phyloP scores from a whole-genome alignment of 306 rosid genomes.

The Rosa persica region DNA sequence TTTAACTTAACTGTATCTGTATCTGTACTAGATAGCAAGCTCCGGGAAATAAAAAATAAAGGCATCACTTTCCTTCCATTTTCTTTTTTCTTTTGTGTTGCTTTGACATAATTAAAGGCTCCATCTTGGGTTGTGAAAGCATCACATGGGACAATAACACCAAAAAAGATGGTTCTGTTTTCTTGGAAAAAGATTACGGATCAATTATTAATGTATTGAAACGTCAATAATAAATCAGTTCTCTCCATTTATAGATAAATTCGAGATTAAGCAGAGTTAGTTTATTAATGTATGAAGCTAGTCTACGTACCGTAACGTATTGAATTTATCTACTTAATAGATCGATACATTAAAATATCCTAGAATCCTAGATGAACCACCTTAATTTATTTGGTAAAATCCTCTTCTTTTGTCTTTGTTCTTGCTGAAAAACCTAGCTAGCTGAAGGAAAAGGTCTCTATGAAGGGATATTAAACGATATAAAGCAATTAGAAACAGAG shows the following conservation, averaged over 20 bases:
- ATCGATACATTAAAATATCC: no score
- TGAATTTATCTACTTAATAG: no score
- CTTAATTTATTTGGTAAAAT: no score
- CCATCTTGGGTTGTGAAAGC: background rate
- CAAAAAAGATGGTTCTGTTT: background rate
- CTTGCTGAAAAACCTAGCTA: background rate
- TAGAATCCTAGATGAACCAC: no score
- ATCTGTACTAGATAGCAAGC: background rate
- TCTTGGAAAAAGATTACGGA: background rate
- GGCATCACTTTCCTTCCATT: background rate
- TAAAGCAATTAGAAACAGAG: background rate
- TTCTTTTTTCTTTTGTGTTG: background rate
- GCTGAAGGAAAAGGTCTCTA: background rate
- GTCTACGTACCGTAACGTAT: no score
- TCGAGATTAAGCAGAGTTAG: background rate
- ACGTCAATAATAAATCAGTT: no score
- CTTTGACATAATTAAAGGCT: background rate
- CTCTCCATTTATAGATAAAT: no score
- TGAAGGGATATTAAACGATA: background rate
- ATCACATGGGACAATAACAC: background rate
- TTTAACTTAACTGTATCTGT: constrained; percentile 1
- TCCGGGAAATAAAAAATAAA: background rate
- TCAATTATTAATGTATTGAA: no score
- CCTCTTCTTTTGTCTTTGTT: background rate
- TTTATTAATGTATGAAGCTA: no score